Evolutionary conservation across 495 filamentous ascomycete species (phyloP), one percentile per base, ranked within the genome.

Genomic region (Lasiosphaeria miniovina): DNA sequence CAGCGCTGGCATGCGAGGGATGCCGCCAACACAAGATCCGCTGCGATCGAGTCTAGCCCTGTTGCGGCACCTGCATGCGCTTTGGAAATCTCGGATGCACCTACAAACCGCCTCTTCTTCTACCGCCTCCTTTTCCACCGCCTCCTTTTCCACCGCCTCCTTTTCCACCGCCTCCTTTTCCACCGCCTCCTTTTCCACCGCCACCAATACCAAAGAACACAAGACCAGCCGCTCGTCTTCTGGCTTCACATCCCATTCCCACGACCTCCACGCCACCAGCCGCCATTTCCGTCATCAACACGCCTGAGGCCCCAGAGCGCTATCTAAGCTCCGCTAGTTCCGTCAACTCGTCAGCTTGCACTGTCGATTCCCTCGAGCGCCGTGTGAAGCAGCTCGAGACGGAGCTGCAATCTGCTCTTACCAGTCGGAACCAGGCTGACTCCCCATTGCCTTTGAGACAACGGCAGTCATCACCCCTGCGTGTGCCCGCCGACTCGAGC

Each of bases 61-160:
- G n/a, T 8, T 55, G 54, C 54, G 36, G 38, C 54, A 55, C 54
- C 3, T 55, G 54, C 43, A 55, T 60, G 50, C 53, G 53, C n/a
- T 51, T 60, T n/a, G 58, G 58, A 24, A 60, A 60, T 34, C 35
- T 60, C 32, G 58, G 52, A n/a, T 51, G 53, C 15, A 51, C 58
- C 11, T 46, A 60, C n/a, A 55, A 54, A 15, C 58, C 52, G 9
- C 4, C 11, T 14, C 54, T 15, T 24, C 54, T 38, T 55, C 36
- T 14, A 6, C 52, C 5, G 52, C 12, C 36, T 17, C 36, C 5
- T 4, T 14, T 4, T 54, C 32, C 32, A 9, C 12, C 33, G 52
- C 52, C 4, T 9, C 11, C 24, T 54, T 6, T 41, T 12, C 38
- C 38, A 41, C 6, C 36, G 12, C 4, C 14, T 4, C 35, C 52